phyloP scores from a whole-genome alignment of 2,329 filamentous ascomycete genomes.

The Botrytis elliptica region DNA sequence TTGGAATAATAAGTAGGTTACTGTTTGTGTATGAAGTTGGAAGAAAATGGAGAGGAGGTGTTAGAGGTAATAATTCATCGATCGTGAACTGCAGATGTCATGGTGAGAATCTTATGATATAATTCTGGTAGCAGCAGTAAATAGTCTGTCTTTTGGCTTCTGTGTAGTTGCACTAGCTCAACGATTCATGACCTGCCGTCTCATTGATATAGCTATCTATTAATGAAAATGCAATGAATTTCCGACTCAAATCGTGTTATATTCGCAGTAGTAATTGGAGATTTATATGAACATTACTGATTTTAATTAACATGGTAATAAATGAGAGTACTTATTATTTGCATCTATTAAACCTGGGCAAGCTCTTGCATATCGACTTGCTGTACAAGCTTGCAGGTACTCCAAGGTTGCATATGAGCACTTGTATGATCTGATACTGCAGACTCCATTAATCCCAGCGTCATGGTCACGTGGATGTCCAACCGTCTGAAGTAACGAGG shows the following conservation, averaged over 20 bases:
- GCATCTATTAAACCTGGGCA: neutral
- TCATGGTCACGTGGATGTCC: neutral
- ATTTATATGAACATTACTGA: too few relatives aligned
- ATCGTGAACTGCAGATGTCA: accelerated
- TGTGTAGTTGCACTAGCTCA: neutral
- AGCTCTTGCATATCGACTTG: neutral
- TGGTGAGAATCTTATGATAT: neutral
- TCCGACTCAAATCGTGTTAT: neutral
- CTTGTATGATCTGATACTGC: neutral
- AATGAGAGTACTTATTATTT: neutral
- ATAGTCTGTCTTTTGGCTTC: neutral
- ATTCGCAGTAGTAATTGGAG: neutral
- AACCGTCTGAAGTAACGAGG: neutral
- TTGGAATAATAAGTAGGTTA: neutral
- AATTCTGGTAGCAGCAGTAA: neutral
- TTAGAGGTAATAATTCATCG: neutral
- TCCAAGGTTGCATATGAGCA: too few relatives aligned
- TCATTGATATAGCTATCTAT: neutral
- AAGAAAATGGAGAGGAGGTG: neutral
- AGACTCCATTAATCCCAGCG: too few relatives aligned
- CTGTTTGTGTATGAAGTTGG: neutral
- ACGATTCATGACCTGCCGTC: neutral
- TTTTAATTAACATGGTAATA: neutral
- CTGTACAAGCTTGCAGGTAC: neutral
- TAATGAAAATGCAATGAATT: neutral